phyloP scores from a whole-genome alignment of 306 rosid species.

The cucumber (Cucumis sativus) region Cucumber_9930_V3 NC_026658.2:24170001-24170500 shows the following conservation, averaged over 20 bases:
- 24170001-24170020: not conserved
- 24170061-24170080: constrained; percentile 31
- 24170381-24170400: constrained; percentile 1
- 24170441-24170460: constrained; percentile 25
- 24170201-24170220: constrained; percentile 39
- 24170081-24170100: constrained; percentile 24
- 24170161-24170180: constrained; percentile 53
- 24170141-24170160: constrained; percentile 77
- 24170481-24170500: constrained; percentile 33
- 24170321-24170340: constrained; percentile 80
- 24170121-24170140: constrained; percentile 83
- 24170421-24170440: constrained; percentile 32
- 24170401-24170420: constrained; percentile 7
- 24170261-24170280: constrained; percentile 21
- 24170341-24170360: constrained; percentile 64
- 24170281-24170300: constrained; percentile 54
- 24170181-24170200: constrained; percentile 63
- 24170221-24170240: constrained; percentile 23
- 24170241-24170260: constrained; percentile 23
- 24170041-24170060: constrained; percentile 11
- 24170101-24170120: constrained; percentile 55
- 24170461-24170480: constrained; percentile 63
- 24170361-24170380: constrained; percentile 24
- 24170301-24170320: constrained; percentile 64
- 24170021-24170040: not conserved